phyloP scores from a whole-genome alignment of 2,329 filamentous ascomycete species.

The Fusarium palustre region DNA sequence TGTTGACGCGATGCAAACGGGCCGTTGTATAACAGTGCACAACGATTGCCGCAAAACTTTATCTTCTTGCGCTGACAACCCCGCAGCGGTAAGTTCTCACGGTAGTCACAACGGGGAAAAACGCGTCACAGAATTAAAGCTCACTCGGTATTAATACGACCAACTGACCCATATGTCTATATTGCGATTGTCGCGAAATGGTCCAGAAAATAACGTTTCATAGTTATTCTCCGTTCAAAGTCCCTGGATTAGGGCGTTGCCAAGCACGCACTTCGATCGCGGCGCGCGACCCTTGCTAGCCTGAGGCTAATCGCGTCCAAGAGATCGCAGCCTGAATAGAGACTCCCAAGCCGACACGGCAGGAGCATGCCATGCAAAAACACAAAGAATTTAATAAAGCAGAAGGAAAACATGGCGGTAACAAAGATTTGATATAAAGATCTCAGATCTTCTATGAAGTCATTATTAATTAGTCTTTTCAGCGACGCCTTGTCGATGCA shows the following conservation, averaged over 20 bases:
- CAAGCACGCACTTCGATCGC: neutral
- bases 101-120: neutral
- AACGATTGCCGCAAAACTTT: neutral
- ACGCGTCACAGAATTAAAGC: neutral
- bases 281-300: neutral
- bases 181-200: neutral
- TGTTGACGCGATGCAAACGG: neutral
- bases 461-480: neutral
- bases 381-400: too few relatives aligned
- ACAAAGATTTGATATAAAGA: accelerated
- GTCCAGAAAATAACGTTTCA: neutral
- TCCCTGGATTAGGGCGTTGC: neutral
- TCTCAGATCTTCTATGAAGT: accelerated
- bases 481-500: constrained; percentile 1
- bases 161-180: neutral
- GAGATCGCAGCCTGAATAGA: neutral
- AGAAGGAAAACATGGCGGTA: neutral
- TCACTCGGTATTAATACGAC: neutral
- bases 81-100: neutral
- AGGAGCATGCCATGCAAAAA: neutral
- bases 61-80: neutral
- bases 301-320: neutral
- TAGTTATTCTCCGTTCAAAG: neutral
- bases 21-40: neutral
- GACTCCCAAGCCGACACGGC: neutral